Conservation (phyloP, 2,329 filamentous ascomycete genomes). For the Graphilbum ipis-grandicollis region DNA sequence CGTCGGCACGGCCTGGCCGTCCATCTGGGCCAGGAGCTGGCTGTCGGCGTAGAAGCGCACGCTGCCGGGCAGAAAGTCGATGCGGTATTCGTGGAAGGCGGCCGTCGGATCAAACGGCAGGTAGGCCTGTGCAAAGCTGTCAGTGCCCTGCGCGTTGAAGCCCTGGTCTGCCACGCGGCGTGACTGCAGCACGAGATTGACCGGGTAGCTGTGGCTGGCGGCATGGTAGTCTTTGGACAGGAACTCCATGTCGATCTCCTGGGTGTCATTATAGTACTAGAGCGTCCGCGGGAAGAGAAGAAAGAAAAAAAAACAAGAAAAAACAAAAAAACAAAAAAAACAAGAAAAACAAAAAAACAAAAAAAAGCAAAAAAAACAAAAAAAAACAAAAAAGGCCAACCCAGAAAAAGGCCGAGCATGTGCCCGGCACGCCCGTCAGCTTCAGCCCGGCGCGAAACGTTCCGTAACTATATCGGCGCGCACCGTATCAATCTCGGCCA, state of each 20-base stretch:
- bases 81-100: conserved; percentile 61
- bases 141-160: conserved; percentile 43
- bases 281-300: background rate
- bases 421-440: conserved; percentile 41
- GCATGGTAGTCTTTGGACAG: conserved; percentile 46
- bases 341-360: background rate
- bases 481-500: conserved; percentile 45
- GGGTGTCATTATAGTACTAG: conserved; percentile 57
- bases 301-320: background rate
- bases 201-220: conserved; percentile 30
- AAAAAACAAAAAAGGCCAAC: conserved; percentile 19
- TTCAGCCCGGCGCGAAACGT: conserved; percentile 53
- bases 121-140: conserved; percentile 36
- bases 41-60: conserved; percentile 58
- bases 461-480: conserved; percentile 51
- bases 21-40: conserved; percentile 35
- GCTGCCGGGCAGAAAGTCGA: conserved; percentile 48
- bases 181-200: conserved; percentile 65
- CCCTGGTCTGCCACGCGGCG: conserved; percentile 37
- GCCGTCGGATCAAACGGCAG: conserved; percentile 49
- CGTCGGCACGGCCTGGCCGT: conserved; percentile 37
- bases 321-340: background rate
- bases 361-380: background rate
- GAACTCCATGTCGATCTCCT: conserved; percentile 71
- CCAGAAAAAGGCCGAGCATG: conserved; percentile 69